Evolutionary conservation across 2,329 filamentous ascomycete genomes (phyloP).

Genomic region (Elsinoe fawcettii): DNA sequence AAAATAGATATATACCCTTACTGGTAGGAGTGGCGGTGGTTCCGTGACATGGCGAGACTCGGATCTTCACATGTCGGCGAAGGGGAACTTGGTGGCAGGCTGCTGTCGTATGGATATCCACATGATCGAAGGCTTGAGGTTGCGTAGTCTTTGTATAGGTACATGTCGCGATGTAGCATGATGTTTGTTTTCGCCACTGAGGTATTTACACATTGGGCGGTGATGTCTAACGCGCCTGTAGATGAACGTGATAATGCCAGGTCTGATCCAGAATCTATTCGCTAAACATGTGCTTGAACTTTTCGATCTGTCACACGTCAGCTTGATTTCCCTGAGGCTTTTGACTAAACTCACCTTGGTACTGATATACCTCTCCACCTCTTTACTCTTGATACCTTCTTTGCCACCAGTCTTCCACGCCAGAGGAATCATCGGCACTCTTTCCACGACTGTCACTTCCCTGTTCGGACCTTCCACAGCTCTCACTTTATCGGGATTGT

Average conservation of each 20-base stretch:
- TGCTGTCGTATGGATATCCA: neutral
- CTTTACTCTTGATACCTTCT: conserved; percentile 73
- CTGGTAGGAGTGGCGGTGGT: neutral
- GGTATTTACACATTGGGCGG: neutral
- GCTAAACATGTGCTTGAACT: conserved; percentile 46
- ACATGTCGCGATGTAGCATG: neutral
- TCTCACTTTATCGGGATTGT: conserved; percentile 94
- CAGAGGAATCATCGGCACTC: conserved; percentile 90
- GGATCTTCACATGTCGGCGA: neutral
- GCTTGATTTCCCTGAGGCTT: conserved; percentile 2
- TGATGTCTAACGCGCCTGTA: neutral
- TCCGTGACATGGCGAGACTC: neutral
- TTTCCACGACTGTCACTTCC: conserved; percentile 78
- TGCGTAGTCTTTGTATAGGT: neutral
- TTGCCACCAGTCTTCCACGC: conserved; percentile 76
- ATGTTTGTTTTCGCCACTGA: neutral
- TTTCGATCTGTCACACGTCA: conserved; percentile 38
- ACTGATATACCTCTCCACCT: conserved; percentile 88
- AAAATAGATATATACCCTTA: neutral
- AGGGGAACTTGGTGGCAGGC: neutral
- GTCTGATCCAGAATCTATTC: conserved; percentile 3
- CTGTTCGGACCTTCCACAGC: conserved; percentile 87
- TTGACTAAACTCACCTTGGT: conserved; percentile 64
- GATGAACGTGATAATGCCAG: neutral
- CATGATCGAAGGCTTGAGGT: neutral